Percentiles rank a stretch among this genome's conserved stretches.
Evolutionary conservation across 2,329 filamentous ascomycete species (phyloP).

Genomic region (Periconia sp.): DNA sequence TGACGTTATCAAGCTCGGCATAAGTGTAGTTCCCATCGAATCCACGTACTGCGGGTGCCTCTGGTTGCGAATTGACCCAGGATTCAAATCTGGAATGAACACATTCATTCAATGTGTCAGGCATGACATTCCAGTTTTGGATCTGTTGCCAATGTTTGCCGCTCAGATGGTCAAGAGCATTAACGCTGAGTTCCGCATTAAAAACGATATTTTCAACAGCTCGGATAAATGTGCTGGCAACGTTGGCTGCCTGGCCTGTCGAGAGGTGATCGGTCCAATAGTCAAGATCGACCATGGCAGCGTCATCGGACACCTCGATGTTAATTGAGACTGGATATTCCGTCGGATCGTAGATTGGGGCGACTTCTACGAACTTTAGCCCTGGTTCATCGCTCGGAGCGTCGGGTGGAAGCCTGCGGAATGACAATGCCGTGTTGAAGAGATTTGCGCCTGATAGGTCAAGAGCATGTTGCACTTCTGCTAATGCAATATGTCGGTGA

Average conservation of each 20-base stretch:
- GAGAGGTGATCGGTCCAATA: slow-evolving; percentile 44
- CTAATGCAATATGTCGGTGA: slow-evolving; percentile 51
- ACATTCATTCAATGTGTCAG: slow-evolving; percentile 35
- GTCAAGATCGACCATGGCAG: slow-evolving; percentile 37
- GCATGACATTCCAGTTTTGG: slow-evolving; percentile 38
- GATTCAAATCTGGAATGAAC: slow-evolving; percentile 37
- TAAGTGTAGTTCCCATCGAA: slow-evolving; percentile 44
- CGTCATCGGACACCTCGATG: slow-evolving; percentile 52
- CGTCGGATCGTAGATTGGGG: slow-evolving; percentile 52
- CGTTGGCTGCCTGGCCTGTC: slow-evolving; percentile 35
- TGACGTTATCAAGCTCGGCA: slow-evolving; percentile 30
- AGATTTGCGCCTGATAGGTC: slow-evolving; percentile 40
- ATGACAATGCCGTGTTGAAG: slow-evolving; percentile 58
- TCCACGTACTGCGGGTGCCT: slow-evolving; percentile 36
- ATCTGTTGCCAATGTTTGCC: slow-evolving; percentile 40
- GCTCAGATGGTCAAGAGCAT: slow-evolving; percentile 47
- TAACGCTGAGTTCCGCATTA: slow-evolving; percentile 39
- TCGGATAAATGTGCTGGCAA: slow-evolving; percentile 37
- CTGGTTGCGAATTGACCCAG: slow-evolving; percentile 30
- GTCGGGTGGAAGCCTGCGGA: slow-evolving; percentile 49
- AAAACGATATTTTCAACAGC: slow-evolving; percentile 46
- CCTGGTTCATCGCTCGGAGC: slow-evolving; percentile 24
- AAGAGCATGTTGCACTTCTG: slow-evolving; percentile 55
- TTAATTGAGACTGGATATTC: slow-evolving; percentile 57
- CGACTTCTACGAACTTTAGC: slow-evolving; percentile 47